A percentile compares a stretch with the other conserved stretches of the same genome.
Evolutionary conservation across 306 rosid species (phyloP).

Genomic region (Fragaria ananassa): DNA sequence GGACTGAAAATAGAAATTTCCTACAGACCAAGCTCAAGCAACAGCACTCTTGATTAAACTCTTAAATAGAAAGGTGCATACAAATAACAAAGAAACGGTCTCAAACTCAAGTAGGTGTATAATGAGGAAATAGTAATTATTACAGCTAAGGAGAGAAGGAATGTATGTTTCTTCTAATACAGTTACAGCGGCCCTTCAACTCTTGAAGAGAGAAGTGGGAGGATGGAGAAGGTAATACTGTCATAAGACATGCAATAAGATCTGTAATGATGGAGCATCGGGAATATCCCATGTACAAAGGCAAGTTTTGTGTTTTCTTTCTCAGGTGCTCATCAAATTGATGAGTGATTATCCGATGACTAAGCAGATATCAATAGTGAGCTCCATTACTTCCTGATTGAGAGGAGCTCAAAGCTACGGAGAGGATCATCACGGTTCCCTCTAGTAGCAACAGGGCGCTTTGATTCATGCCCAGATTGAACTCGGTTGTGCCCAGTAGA

Average conservation of each 20-base stretch:
- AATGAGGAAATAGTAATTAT: slow-evolving; percentile 23
- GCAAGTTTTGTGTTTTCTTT: neutral
- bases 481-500: slow-evolving; percentile 55
- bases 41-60: neutral
- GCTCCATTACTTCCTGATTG: slow-evolving; percentile 62
- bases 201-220: slow-evolving; percentile 18
- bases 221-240: slow-evolving; percentile 16
- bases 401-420: slow-evolving; percentile 79
- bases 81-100: slow-evolving; percentile 1
- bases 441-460: slow-evolving; percentile 48
- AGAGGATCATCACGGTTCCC: slow-evolving; percentile 78
- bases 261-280: slow-evolving; percentile 24
- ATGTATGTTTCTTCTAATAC: slow-evolving; percentile 22
- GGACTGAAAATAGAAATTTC: too few species aligned
- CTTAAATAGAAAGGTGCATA: neutral
- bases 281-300: slow-evolving; percentile 37
- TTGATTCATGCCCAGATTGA: slow-evolving; percentile 50
- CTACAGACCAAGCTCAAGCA: too few species aligned
- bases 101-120: slow-evolving; percentile 7
- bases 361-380: neutral
- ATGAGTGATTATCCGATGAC: slow-evolving; percentile 27
- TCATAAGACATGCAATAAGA: slow-evolving; percentile 21
- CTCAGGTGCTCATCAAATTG: slow-evolving; percentile 20
- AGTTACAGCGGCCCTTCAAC: slow-evolving; percentile 39
- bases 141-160: slow-evolving; percentile 27